These are phyloP conservation scores for Ascochyta lentis DNA, from an alignment of 2,329 filamentous ascomycete genomes.

Conservation along the genomic window DNA sequence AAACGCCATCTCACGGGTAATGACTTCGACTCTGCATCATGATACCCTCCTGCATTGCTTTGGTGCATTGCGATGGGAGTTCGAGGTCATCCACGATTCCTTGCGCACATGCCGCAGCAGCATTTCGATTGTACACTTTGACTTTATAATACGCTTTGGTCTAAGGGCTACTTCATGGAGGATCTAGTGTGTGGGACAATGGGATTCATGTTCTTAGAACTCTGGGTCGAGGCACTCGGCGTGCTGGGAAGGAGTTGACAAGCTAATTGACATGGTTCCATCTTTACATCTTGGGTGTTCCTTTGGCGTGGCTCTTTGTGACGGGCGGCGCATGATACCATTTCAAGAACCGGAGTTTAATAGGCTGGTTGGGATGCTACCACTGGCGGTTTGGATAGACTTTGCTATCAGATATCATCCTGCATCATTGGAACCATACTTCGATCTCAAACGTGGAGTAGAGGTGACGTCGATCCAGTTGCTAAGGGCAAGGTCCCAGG, in stretches of 20 bases:
- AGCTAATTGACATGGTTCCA: constrained; percentile 44
- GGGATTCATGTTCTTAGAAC: constrained; percentile 45
- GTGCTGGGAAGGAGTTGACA: constrained; percentile 32
- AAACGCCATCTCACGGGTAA: constrained; percentile 40
- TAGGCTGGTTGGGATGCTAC: constrained; percentile 8
- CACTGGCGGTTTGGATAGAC: constrained; percentile 4
- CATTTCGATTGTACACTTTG: constrained; percentile 46
- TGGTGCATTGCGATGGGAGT: constrained; percentile 39
- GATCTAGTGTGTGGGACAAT: constrained; percentile 47
- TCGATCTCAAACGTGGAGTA: not conserved
- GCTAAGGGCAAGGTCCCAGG: not conserved
- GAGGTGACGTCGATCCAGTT: not conserved
- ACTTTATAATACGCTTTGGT: constrained; percentile 45
- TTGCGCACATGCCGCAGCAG: constrained; percentile 34
- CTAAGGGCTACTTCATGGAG: constrained; percentile 40
- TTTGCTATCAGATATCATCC: not conserved
- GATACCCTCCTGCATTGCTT: constrained; percentile 39
- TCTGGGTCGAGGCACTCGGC: constrained; percentile 12
- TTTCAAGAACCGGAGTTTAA: constrained; percentile 10
- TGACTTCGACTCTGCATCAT: constrained; percentile 42
- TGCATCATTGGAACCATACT: not conserved
- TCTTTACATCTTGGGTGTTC: constrained; percentile 21
- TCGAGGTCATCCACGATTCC: constrained; percentile 33
- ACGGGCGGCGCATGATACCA: constrained; percentile 2
- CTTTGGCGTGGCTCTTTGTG: constrained; percentile 8